These are phyloP conservation scores for Colletotrichum tropicale DNA, from an alignment of 2,329 filamentous ascomycete genomes.

Conservation along the genomic window DNA sequence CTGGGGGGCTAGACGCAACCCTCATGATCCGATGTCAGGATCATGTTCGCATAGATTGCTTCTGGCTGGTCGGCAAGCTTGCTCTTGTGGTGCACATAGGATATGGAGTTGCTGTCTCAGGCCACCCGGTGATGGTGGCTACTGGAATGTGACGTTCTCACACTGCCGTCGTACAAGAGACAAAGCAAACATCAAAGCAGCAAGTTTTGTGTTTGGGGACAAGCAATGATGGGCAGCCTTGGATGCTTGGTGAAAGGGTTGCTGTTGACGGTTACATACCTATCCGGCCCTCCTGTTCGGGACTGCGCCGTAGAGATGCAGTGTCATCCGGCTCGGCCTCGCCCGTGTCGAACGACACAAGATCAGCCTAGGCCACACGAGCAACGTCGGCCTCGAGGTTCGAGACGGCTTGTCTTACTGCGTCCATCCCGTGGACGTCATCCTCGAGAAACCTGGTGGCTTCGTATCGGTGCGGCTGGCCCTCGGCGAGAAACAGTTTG, in stretches of 20 bases:
- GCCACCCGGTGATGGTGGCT: not conserved
- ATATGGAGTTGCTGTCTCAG: not conserved
- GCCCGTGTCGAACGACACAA: not conserved
- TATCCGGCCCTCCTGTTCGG: not conserved
- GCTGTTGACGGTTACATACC: not conserved
- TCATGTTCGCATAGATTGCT: not conserved
- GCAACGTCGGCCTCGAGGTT: conserved; percentile 23
- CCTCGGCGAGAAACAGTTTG: conserved; percentile 28
- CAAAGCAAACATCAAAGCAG: not conserved
- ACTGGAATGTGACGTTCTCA: not conserved
- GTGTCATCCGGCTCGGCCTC: not conserved
- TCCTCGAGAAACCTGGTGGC: conserved; percentile 33
- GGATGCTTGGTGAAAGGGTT: not conserved
- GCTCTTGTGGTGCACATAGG: not conserved
- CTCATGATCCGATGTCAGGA: not conserved
- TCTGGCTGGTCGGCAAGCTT: not conserved
- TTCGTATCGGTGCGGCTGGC: conserved; percentile 33
- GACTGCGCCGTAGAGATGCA: not conserved
- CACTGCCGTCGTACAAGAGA: not conserved
- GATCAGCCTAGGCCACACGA: not conserved
- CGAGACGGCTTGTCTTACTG: conserved; percentile 26
- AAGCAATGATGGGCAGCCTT: not conserved
- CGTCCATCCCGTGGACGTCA: conserved; percentile 27
- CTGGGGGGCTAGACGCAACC: not conserved
- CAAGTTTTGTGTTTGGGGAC: not conserved